Percentiles rank a stretch among this genome's conserved stretches.
phyloP scores from a whole-genome alignment of 1,284 basidiomycete genomes.

The Sporisorium iseilematis-ciliati region DNA sequence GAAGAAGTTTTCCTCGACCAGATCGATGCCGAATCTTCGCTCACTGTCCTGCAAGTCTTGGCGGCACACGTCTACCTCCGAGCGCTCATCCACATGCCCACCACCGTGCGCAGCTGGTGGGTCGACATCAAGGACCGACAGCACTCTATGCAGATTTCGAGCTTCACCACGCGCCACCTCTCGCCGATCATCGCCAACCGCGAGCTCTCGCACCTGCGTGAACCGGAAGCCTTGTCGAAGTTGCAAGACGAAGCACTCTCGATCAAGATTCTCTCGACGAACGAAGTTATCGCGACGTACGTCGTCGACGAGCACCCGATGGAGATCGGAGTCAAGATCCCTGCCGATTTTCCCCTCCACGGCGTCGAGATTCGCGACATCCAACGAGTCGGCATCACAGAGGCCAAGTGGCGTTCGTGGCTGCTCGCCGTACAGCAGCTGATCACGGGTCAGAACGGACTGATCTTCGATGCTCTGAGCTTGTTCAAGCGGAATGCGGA shows the following conservation, averaged over 20 bases:
- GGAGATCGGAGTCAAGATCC: slow-evolving; percentile 89
- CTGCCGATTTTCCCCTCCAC: slow-evolving; percentile 89
- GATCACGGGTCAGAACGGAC: slow-evolving; percentile 85
- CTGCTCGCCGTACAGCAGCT: slow-evolving; percentile 91
- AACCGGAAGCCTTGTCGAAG: slow-evolving; percentile 76
- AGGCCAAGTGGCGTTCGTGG: slow-evolving; percentile 93
- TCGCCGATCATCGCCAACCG: slow-evolving; percentile 88
- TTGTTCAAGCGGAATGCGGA: slow-evolving; percentile 96
- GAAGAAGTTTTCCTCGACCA: slow-evolving; percentile 84
- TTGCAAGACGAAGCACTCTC: slow-evolving; percentile 84
- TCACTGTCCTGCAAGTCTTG: slow-evolving; percentile 76
- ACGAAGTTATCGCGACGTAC: slow-evolving; percentile 75
- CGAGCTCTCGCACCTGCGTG: slow-evolving; percentile 83
- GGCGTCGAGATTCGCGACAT: slow-evolving; percentile 88
- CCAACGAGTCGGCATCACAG: slow-evolving; percentile 82
- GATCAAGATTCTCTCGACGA: slow-evolving; percentile 77
- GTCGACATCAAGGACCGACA: slow-evolving; percentile 89
- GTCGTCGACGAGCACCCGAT: slow-evolving; percentile 93
- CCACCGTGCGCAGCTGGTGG: slow-evolving; percentile 79
- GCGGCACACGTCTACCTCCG: slow-evolving; percentile 83
- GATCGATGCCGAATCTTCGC: slow-evolving; percentile 55
- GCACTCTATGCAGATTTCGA: slow-evolving; percentile 79
- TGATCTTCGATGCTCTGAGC: slow-evolving; percentile 88
- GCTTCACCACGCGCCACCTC: slow-evolving; percentile 87
- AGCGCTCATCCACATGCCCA: slow-evolving; percentile 61